Conservation (phyloP, 163 green algal genomes). For the Chlorella variabilis region DNA sequence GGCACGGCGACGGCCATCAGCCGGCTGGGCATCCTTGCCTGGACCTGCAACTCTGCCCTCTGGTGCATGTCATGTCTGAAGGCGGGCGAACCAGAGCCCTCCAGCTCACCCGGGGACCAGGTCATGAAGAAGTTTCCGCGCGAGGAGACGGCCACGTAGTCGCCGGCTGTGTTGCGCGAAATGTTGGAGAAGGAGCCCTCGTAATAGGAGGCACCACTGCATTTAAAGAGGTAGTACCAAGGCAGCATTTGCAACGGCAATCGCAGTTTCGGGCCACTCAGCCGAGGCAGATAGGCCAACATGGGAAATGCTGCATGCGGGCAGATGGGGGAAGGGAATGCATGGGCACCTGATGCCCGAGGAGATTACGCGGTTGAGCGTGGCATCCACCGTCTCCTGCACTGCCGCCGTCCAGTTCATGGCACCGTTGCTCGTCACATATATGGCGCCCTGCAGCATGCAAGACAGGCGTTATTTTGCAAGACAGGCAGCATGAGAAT, state of each 20-base stretch:
- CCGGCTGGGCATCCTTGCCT: too few relatives aligned
- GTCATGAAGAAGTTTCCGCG: slow-evolving; percentile 99
- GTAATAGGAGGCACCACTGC: slow-evolving; percentile 94
- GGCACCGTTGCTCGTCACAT: slow-evolving; percentile 92
- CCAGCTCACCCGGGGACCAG: slow-evolving; percentile 82
- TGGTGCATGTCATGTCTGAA: too few relatives aligned
- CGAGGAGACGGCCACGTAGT: slow-evolving; percentile 95
- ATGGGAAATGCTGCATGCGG: too few relatives aligned
- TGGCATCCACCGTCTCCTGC: slow-evolving; percentile 96
- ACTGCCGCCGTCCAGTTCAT: slow-evolving; percentile 96
- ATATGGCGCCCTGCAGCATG: slow-evolving; percentile 92
- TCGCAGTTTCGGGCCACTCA: too few relatives aligned
- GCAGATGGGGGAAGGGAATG: background rate
- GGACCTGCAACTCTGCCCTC: too few relatives aligned
- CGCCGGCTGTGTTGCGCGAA: slow-evolving; percentile 71
- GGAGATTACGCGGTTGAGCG: slow-evolving; percentile 94
- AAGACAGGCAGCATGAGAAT: background rate
- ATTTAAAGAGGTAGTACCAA: background rate
- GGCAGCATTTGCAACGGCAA: background rate
- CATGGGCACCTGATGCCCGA: slow-evolving; percentile 40
- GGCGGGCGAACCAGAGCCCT: background rate
- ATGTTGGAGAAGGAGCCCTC: slow-evolving; percentile 96
- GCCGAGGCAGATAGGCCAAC: too few relatives aligned
- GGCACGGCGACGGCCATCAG: too few relatives aligned
- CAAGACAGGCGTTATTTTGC: too few relatives aligned